phyloP scores from a whole-genome alignment of 116 monocot genomes.

The Cymodocea nodosa region DNA sequence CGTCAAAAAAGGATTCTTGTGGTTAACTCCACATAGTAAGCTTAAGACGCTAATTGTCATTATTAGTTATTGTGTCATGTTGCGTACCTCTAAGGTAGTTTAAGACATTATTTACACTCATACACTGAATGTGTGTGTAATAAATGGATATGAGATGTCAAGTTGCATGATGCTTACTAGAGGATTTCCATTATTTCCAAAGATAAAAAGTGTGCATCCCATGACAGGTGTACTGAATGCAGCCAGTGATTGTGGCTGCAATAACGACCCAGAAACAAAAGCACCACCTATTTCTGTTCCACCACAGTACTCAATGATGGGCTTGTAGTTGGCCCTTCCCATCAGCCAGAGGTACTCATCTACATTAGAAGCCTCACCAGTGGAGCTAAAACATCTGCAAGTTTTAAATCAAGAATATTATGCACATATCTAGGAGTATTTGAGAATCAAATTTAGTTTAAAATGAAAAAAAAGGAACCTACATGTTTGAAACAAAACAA shows the following conservation, averaged over 20 bases:
- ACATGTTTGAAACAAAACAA: background rate
- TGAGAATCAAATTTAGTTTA: too few relatives aligned
- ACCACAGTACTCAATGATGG: slow-evolving; percentile 93
- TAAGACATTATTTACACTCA: too few relatives aligned
- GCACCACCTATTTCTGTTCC: slow-evolving; percentile 96
- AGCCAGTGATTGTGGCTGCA: slow-evolving; percentile 78
- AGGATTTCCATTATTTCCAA: slow-evolving; percentile 55
- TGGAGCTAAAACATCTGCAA: slow-evolving; percentile 86
- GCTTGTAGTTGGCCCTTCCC: slow-evolving; percentile 89
- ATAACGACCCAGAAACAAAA: slow-evolving; percentile 73
- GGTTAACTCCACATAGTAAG: too few relatives aligned
- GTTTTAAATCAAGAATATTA: slow-evolving; percentile 2
- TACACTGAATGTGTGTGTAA: too few relatives aligned
- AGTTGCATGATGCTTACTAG: slow-evolving; percentile 41
- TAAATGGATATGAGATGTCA: background rate
- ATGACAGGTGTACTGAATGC: slow-evolving; percentile 94
- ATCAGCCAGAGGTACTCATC: slow-evolving; percentile 94
- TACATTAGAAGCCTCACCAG: slow-evolving; percentile 83
- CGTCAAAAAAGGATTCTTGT: too few relatives aligned
- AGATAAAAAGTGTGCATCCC: slow-evolving; percentile 73
- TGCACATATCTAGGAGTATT: background rate
- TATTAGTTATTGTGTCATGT: too few relatives aligned
- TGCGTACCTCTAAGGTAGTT: too few relatives aligned
- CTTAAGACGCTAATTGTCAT: too few relatives aligned
- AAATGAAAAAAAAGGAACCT: background rate